Base-by-base conservation (phyloP, 2,329 filamentous ascomycete genomes). In the Fusarium sp. region DNA sequence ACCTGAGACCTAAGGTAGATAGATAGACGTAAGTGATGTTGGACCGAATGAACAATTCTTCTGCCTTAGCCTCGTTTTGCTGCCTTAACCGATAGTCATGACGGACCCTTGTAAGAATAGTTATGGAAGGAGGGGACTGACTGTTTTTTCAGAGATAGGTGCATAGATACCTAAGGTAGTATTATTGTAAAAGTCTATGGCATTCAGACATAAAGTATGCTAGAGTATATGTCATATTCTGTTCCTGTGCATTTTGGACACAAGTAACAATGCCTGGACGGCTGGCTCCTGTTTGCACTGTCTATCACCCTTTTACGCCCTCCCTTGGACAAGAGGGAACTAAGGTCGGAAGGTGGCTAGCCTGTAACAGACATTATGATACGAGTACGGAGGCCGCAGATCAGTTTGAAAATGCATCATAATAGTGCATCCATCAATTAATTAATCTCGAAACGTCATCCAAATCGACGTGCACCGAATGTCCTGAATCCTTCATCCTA, bases 1-100 rank as follows among this genome's bases (percentile, higher is more conserved):
- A 31, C 28, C 9, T 11, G 10, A 31, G 28, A 31, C 28, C 28
- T n/a, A n/a, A 13, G 31, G 31, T 31, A 31, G 28, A 31, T 31
- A 31, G 28, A 31, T 31, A 31, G 28, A 31, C 10, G 28, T 9
- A 31, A 31, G 28, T 41, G 51, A 41, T n/a, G 10, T 35, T 51
- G 17, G 28, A 55, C 22, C 20, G 35, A 41, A 28, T 48, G 24
- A n/a, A 41, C 44, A 39, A 36, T 31, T 11, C 54, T 60, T 35
- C 57, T 74, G 45, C 70, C 71, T 73, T 73, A 74, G 62, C 71
- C 71, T 63, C 15, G 11, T n/a, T 38, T 47, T 73, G 59, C 63
- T 68, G 63, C 65, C 65, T 68, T 68, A 68, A 36, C 65, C 65
- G 65, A 45, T 11, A 26, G n/a, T 60, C 38, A 48, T 41, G 31